Evolutionary conservation across 441 rosid genomes (phyloP).

Genomic region (Hura crepitans): DNA sequence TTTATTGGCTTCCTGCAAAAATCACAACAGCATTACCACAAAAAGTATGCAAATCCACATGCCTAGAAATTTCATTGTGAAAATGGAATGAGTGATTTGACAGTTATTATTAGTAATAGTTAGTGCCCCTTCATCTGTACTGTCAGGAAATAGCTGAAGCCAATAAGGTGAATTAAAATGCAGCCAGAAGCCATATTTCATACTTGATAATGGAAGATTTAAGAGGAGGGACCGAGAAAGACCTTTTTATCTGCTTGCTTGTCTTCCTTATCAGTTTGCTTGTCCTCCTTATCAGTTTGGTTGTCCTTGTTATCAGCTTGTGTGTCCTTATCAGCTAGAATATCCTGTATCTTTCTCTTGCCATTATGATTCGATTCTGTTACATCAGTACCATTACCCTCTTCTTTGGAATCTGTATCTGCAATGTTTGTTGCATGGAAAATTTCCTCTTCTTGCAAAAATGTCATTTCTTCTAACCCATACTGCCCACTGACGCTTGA

Average conservation of each 20-base stretch:
- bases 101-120: background rate
- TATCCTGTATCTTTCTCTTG: constrained; percentile 63
- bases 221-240: constrained; percentile 2
- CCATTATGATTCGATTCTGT: constrained; percentile 40
- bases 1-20: constrained; percentile 76
- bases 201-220: background rate
- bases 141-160: background rate
- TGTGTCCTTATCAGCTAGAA: constrained; percentile 8
- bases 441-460: constrained; percentile 69
- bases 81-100: background rate
- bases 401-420: constrained; percentile 40
- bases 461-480: constrained; percentile 81
- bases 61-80: background rate
- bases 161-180: background rate
- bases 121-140: background rate
- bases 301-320: constrained; percentile 21
- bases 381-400: constrained; percentile 39
- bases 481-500: constrained; percentile 37
- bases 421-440: constrained; percentile 37
- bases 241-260: constrained; percentile 49
- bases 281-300: constrained; percentile 18
- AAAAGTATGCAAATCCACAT: background rate
- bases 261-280: constrained; percentile 17
- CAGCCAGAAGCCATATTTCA: background rate
- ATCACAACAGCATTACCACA: background rate